phyloP scores from a whole-genome alignment of 2,329 filamentous ascomycete genomes.

The Sordariomycetes sp. region DNA sequence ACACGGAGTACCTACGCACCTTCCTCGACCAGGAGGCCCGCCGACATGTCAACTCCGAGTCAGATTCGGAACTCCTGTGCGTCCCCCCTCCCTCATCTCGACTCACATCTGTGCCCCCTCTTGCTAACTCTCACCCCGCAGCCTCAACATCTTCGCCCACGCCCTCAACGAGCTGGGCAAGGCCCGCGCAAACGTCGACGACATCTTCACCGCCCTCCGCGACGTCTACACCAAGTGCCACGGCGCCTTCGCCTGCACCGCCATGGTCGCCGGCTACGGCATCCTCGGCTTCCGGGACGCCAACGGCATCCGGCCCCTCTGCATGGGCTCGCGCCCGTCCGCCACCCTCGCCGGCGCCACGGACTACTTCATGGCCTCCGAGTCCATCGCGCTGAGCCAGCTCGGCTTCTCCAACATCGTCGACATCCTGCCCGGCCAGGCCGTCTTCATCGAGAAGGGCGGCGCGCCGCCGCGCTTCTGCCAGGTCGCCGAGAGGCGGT shows the following conservation, averaged over 20 bases:
- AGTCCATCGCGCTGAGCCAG: slow-evolving; percentile 74
- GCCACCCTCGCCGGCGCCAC: slow-evolving; percentile 47
- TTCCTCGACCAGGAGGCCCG: slow-evolving; percentile 71
- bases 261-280: slow-evolving; percentile 73
- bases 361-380: slow-evolving; percentile 88
- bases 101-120: neutral
- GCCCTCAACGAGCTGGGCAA: slow-evolving; percentile 74
- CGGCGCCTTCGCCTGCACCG: slow-evolving; percentile 70
- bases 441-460: slow-evolving; percentile 77
- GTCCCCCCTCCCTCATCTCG: neutral
- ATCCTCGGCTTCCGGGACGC: slow-evolving; percentile 57
- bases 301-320: slow-evolving; percentile 71
- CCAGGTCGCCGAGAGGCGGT: slow-evolving; percentile 57
- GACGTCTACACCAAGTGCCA: slow-evolving; percentile 64
- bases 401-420: slow-evolving; percentile 67
- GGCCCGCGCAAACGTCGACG: slow-evolving; percentile 65
- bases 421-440: slow-evolving; percentile 74
- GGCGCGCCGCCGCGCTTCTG: slow-evolving; percentile 60
- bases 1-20: slow-evolving; percentile 56
- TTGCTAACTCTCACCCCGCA: slow-evolving; percentile 5
- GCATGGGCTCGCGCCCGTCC: slow-evolving; percentile 65
- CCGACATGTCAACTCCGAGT: slow-evolving; percentile 83
- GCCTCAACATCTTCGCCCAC: slow-evolving; percentile 77
- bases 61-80: slow-evolving; percentile 69
- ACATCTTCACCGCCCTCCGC: slow-evolving; percentile 62